Evolutionary conservation across 2,329 filamentous ascomycete species (phyloP), one percentile per base, ranked within the genome.

Genomic region (Xylariaceae sp.): DNA sequence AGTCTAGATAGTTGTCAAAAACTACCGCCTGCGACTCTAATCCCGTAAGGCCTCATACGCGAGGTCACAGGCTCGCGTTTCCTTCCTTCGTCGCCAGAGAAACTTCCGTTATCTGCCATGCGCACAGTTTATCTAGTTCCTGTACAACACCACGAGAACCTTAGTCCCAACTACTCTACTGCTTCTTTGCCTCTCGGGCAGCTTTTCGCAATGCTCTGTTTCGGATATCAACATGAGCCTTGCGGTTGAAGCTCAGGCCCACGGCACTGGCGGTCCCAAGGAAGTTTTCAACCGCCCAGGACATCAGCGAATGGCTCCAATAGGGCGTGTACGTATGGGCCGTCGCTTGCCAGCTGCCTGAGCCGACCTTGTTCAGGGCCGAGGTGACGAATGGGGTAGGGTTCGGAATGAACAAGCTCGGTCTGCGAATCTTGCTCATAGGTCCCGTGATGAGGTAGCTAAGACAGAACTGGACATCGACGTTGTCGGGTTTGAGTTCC

Each of bases 391-490:
- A 97, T 40, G 76, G 71, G 63, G 83, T 85, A 12, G 91, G 86
- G 44, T 76, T 89, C 9, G 93, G 93, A 34, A 97, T 85, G 43
- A 89, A 71, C 34, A 83, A 66, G 49, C 79, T 91, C 0, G 89
- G 72, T 42, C 83, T 85, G 56, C 88, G 85, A 55, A 98, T 81
- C 76, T 98, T 98, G 68, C 86, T 91, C 93, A 98, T 98, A 59
- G 91, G 89, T 1, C 88, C 91, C 4, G 89, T 95, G 57, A 98
- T 87, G 36, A 98, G 80, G 65, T 98, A 94, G 55, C 86, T 89
- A 54, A 97, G 79, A 19, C 95, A 84, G 37, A 97, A 79, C 65
- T 97, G 83, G n/a, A 95, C 89, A 50, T 89, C 84, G 31, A 98
- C 81, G 43, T 88, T 87, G 55, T 87, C 76, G 1, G 83, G 79